phyloP scores from a whole-genome alignment of 2,329 filamentous ascomycete species.

The Acrocalymma vagum region DNA sequence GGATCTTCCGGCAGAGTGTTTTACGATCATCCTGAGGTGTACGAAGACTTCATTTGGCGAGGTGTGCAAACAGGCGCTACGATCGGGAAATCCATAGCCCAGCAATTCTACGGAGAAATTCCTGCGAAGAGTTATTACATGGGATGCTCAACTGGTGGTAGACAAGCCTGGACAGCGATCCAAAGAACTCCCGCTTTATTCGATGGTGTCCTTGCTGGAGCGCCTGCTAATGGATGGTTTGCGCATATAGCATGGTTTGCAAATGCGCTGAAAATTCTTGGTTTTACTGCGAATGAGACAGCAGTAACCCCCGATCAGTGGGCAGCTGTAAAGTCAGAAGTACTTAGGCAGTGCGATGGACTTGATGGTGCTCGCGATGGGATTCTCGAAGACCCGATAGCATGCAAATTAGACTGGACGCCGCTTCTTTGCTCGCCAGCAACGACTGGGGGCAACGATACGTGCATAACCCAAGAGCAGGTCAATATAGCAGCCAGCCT shows the following conservation, averaged over 20 bases:
- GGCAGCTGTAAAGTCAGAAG: slow-evolving; percentile 51
- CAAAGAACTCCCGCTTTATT: slow-evolving; percentile 65
- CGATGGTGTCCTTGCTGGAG: slow-evolving; percentile 65
- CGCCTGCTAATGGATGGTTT: slow-evolving; percentile 61
- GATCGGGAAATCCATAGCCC: slow-evolving; percentile 46
- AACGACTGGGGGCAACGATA: slow-evolving; percentile 4
- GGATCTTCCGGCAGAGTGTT: slow-evolving; percentile 52
- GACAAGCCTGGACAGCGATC: slow-evolving; percentile 64
- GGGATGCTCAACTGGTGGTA: slow-evolving; percentile 68
- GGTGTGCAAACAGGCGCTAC: slow-evolving; percentile 50
- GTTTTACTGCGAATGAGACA: slow-evolving; percentile 55
- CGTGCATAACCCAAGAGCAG: slow-evolving; percentile 36
- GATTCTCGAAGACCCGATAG: slow-evolving; percentile 55
- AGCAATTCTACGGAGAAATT: slow-evolving; percentile 43
- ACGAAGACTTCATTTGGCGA: slow-evolving; percentile 56
- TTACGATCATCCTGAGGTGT: slow-evolving; percentile 52
- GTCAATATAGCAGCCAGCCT: slow-evolving; percentile 29
- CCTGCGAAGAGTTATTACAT: slow-evolving; percentile 59
- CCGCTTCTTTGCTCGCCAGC: slow-evolving; percentile 12
- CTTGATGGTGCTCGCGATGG: slow-evolving; percentile 59
- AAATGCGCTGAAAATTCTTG: slow-evolving; percentile 59
- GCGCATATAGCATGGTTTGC: slow-evolving; percentile 56
- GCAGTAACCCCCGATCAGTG: slow-evolving; percentile 55
- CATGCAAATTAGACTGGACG: slow-evolving; percentile 49
- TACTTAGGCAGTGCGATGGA: slow-evolving; percentile 60